Base-by-base conservation (phyloP, 2,329 filamentous ascomycete species). In the Talaromyces sp. region DNA sequence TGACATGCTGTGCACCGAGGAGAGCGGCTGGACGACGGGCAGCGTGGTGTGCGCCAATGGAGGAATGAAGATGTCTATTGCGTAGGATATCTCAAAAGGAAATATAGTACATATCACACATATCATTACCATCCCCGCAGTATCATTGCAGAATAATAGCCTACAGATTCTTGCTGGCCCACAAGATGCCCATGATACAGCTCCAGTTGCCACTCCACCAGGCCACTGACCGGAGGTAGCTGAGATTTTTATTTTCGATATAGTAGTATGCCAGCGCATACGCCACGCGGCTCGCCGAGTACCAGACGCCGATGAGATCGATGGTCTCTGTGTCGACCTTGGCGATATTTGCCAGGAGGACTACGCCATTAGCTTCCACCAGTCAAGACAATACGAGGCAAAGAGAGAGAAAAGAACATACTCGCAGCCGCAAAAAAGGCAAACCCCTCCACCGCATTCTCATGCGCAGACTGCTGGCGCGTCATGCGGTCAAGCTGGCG, bases 21-120 rank as follows among this genome's bases (percentile, higher is more conserved):
- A 93, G 71, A 83, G 84, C 19, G 83, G 80, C 8, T 93, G 90
- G 90, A 88, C 86, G 69, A 95, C 90, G 0, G 91, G 91, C 1
- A 89, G 88, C 73, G 88, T 92, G 27, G 84, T 95, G 3, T 90
- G 87, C 76, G 89, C 90, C 7, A 93, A 93, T 72, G 91, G 91
- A 1, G 91, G 91, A 8, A 86, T 90, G 60, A 62, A 62, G 28
- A 62, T 62, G 60, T 59, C 60, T 52, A 62, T 62, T 53, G 60
- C 60, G 19, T 62, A 62, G 36, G 15, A 9, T 56, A 56, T 36
- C 19, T 8, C 49, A 10, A 30, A 27, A 30, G 6, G 2, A 30
- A 53, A 53, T 53, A 51, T 13, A 51, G 2, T 22, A 28, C 49
- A 17, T 53, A 53, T 17, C 27, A 30, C 33, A n/a, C 19, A 44